Evolutionary conservation across 768 basidiomycete genomes (phyloP).

Genomic region (Leccinum fibrillosum): DNA sequence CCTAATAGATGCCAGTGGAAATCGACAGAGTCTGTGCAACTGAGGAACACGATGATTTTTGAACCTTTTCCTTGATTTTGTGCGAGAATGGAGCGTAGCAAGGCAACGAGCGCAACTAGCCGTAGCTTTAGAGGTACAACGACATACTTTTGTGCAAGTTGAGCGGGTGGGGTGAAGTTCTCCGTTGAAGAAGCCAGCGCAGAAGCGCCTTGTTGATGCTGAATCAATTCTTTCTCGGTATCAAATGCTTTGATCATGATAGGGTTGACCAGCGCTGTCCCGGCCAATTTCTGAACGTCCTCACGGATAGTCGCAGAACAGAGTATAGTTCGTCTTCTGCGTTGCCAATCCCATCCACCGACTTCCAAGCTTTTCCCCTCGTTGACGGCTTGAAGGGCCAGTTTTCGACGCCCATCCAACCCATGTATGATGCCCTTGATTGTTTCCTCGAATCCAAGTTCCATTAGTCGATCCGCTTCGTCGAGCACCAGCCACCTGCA

Average conservation of each 20-base stretch:
- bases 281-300: conserved; percentile 91
- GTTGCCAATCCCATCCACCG: conserved; percentile 82
- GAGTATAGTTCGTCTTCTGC: conserved; percentile 77
- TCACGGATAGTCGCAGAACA: conserved; percentile 97
- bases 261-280: conserved; percentile 73
- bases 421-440: conserved; percentile 86
- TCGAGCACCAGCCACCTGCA: conserved; percentile 96
- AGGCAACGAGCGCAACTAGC: conserved; percentile 85
- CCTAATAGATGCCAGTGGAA: conserved; percentile 90
- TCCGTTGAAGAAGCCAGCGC: conserved; percentile 32
- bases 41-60: conserved; percentile 93
- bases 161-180: conserved; percentile 91
- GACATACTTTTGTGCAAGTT: conserved; percentile 88
- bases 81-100: conserved; percentile 77
- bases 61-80: conserved; percentile 52
- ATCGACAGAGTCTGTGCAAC: conserved; percentile 97
- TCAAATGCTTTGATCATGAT: conserved; percentile 79
- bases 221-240: conserved; percentile 32
- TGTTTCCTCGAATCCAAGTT: conserved; percentile 96
- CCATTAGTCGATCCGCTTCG: conserved; percentile 97
- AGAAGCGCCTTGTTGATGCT: conserved; percentile 14
- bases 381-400: conserved; percentile 64
- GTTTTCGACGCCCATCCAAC: conserved; percentile 75
- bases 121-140: conserved; percentile 90
- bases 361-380: conserved; percentile 70